Percentiles rank a stretch among this genome's conserved stretches.
These are phyloP conservation scores for Wickerhamomyces alni DNA, from an alignment of 805 yeast species.

Conservation along the genomic window DNA sequence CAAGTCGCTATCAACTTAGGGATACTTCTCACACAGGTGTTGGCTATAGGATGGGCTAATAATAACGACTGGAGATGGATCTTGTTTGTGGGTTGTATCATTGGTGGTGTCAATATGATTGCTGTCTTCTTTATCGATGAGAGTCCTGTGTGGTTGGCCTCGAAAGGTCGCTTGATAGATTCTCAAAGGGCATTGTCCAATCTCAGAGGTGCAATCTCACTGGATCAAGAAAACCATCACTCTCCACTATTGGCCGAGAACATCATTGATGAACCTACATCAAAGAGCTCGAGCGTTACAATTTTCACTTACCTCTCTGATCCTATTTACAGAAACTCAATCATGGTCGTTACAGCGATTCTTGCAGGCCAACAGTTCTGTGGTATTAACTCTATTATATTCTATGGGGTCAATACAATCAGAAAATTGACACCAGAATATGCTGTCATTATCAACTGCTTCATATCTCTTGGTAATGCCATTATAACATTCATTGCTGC, in stretches of 20 bases:
- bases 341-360: constrained; percentile 61
- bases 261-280: background rate
- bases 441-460: constrained; percentile 67
- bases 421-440: constrained; percentile 64
- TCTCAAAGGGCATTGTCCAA: constrained; percentile 32
- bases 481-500: constrained; percentile 72
- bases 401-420: constrained; percentile 86
- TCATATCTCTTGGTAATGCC: constrained; percentile 70
- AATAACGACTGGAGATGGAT: constrained; percentile 67
- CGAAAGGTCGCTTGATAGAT: constrained; percentile 37
- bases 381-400: constrained; percentile 89
- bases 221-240: constrained; percentile 11
- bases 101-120: constrained; percentile 46
- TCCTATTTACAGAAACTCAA: constrained; percentile 49
- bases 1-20: constrained; percentile 86
- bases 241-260: background rate
- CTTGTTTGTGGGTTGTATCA: constrained; percentile 50
- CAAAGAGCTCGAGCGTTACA: constrained; percentile 14
- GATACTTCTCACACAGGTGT: constrained; percentile 69
- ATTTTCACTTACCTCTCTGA: constrained; percentile 42
- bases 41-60: constrained; percentile 66
- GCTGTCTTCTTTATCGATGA: constrained; percentile 49
- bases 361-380: constrained; percentile 85
- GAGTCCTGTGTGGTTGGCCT: constrained; percentile 78
- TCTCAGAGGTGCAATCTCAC: constrained; percentile 28